These are phyloP conservation scores for Ziziphus jujuba DNA, from an alignment of 306 rosid genomes.

Conservation along the genomic window DNA sequence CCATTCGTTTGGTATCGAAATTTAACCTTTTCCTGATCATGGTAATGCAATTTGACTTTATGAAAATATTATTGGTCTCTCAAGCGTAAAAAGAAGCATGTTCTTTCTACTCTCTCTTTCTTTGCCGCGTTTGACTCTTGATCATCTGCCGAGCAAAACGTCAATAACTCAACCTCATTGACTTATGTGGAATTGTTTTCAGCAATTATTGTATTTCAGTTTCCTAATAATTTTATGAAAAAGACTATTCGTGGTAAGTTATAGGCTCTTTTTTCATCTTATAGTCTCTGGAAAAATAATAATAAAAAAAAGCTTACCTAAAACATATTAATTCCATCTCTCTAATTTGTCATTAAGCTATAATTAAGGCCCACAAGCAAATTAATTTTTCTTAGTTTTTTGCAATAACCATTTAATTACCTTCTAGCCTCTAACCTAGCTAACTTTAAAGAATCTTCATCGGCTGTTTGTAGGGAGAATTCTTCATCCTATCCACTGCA, in stretches of 20 bases:
- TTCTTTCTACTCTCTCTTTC: background rate
- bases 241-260: conserved; percentile 7
- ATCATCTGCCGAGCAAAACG: conserved; percentile 6
- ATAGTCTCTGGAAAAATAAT: too few relatives aligned
- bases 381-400: background rate
- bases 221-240: background rate
- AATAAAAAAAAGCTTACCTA: conserved; percentile 1
- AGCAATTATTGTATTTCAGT: conserved; percentile 2
- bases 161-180: conserved; percentile 29
- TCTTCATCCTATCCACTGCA: conserved; percentile 8
- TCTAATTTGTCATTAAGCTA: background rate
- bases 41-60: conserved; percentile 1
- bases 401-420: background rate
- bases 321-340: background rate
- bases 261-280: background rate
- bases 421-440: too few relatives aligned
- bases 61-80: background rate
- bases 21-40: too few relatives aligned
- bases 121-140: conserved; percentile 3
- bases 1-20: too few relatives aligned
- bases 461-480: background rate
- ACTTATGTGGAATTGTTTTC: conserved; percentile 16
- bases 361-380: background rate
- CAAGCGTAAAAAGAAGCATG: background rate
- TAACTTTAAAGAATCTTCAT: background rate